These are phyloP conservation scores for Magnusiomyces ingens DNA, from an alignment of 1,139 yeast genomes.

Conservation along the genomic window DNA sequence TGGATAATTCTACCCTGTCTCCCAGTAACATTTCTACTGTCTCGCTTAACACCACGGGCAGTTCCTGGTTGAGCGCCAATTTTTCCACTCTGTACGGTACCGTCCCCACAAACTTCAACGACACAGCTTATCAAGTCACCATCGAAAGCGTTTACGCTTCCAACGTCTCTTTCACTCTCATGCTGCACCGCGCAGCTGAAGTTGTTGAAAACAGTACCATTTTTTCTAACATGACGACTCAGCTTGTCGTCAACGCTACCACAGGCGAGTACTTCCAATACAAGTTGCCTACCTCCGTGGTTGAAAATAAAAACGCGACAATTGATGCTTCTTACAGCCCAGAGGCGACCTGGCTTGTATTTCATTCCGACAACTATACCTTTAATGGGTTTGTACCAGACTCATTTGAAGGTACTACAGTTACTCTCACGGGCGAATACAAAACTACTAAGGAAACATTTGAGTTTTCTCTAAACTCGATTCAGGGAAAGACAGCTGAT, in stretches of 20 bases:
- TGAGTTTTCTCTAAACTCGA: background rate
- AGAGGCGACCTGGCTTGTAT: conserved; percentile 12
- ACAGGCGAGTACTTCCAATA: conserved; percentile 50
- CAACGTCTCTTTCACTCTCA: conserved; percentile 52
- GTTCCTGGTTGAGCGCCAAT: conserved; percentile 53
- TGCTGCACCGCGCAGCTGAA: conserved; percentile 19
- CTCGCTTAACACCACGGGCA: conserved; percentile 38
- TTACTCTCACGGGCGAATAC: conserved; percentile 4
- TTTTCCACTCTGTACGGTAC: conserved; percentile 39
- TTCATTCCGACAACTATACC: conserved; percentile 8
- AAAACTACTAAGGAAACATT: background rate
- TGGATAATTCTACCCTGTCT: conserved; percentile 51
- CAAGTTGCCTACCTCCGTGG: conserved; percentile 42
- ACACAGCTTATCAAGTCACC: conserved; percentile 39
- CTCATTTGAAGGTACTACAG: conserved; percentile 12
- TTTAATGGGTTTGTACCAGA: conserved; percentile 13
- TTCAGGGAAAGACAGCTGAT: background rate
- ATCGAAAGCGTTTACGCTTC: conserved; percentile 61
- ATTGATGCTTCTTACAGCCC: conserved; percentile 8
- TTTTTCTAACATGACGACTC: conserved; percentile 14
- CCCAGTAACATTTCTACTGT: conserved; percentile 50
- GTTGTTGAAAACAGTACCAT: conserved; percentile 11
- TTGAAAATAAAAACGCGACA: conserved; percentile 4
- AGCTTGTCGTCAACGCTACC: conserved; percentile 54
- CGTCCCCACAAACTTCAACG: conserved; percentile 46